phyloP scores from a whole-genome alignment of 768 basidiomycete species.

The Phaeotremella skinneri region DNA sequence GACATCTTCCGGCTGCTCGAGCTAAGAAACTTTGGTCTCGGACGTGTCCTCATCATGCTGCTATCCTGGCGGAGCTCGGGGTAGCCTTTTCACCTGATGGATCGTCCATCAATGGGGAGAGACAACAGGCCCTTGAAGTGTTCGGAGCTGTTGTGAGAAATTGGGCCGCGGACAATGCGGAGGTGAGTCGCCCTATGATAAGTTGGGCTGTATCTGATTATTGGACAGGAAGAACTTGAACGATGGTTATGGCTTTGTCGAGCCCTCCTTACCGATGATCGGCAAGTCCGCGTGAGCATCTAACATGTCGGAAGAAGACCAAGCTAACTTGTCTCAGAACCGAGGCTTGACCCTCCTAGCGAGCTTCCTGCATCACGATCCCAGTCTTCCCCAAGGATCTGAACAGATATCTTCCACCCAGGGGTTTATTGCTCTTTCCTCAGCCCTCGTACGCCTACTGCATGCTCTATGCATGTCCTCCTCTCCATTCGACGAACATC shows the following conservation, averaged over 20 bases:
- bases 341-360: slow-evolving; percentile 32
- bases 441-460: slow-evolving; percentile 24
- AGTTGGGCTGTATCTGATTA: background rate
- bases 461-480: slow-evolving; percentile 24
- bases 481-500: slow-evolving; percentile 26
- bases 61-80: slow-evolving; percentile 38
- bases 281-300: slow-evolving; percentile 23
- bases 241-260: slow-evolving; percentile 41
- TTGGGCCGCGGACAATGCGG: slow-evolving; percentile 35
- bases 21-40: slow-evolving; percentile 39
- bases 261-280: slow-evolving; percentile 27
- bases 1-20: slow-evolving; percentile 38
- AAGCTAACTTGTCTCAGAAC: slow-evolving; percentile 2
- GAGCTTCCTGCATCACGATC: slow-evolving; percentile 28
- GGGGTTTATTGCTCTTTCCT: slow-evolving; percentile 23
- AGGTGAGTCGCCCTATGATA: slow-evolving; percentile 1
- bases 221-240: slow-evolving; percentile 29
- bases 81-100: slow-evolving; percentile 27
- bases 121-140: slow-evolving; percentile 42
- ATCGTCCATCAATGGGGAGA: slow-evolving; percentile 25
- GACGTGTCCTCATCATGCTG: slow-evolving; percentile 42
- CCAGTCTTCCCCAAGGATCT: slow-evolving; percentile 19
- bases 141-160: slow-evolving; percentile 38
- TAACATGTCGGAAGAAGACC: too few species aligned
- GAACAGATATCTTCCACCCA: slow-evolving; percentile 20